Evolutionary conservation across 768 basidiomycete genomes (phyloP), one percentile per base, ranked within the genome.

Genomic region (Trametes cubensis): DNA sequence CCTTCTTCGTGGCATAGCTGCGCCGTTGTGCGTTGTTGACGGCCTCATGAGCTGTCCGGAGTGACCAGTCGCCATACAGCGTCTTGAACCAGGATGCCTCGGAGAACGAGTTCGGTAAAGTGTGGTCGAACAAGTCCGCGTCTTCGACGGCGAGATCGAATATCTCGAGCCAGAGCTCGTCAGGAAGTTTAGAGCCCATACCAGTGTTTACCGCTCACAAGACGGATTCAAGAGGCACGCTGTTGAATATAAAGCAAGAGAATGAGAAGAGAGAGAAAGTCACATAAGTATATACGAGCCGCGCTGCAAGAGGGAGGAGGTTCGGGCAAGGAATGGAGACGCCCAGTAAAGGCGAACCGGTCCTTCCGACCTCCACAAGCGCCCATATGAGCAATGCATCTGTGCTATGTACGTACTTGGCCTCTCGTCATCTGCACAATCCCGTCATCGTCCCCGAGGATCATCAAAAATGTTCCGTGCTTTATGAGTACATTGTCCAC

Each of bases 121-220:
- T 81, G 53, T 81, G 80, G 65, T 83, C 82, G 64, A 88, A 84
- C 38, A 90, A 79, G n/a, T 83, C 76, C 65, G 88, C 85, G 67
- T 90, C 88, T 54, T 88, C 86, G 6, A 85, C 81, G 1, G 89
- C 87, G 25, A 88, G 77, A 67, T 87, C 81, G 68, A 92, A 91
- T 7, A 92, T 88, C 48, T 83, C 77, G 0, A 81, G 79, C 83
- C 85, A 86, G 2, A 92, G 76, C 76, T 92, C 90, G 8, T 83
- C 81, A 3, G 90, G 90, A 2, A 92, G 79, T 47, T 80, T 72
- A 10, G 47, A 44, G 6, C 49, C 62, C 71, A 72, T 72, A 14
- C 13, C 39, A 15, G 15, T 15, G 46, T 48, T n/a, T 30, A 15
- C 18, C 28, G 13, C 6, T 28, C 28, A 28, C 10, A 45, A 44